A percentile compares a stretch with the other conserved stretches of the same genome.
These are phyloP conservation scores for Aspergillus texensis DNA, from an alignment of 2,329 filamentous ascomycete genomes.

Conservation along the genomic window DNA sequence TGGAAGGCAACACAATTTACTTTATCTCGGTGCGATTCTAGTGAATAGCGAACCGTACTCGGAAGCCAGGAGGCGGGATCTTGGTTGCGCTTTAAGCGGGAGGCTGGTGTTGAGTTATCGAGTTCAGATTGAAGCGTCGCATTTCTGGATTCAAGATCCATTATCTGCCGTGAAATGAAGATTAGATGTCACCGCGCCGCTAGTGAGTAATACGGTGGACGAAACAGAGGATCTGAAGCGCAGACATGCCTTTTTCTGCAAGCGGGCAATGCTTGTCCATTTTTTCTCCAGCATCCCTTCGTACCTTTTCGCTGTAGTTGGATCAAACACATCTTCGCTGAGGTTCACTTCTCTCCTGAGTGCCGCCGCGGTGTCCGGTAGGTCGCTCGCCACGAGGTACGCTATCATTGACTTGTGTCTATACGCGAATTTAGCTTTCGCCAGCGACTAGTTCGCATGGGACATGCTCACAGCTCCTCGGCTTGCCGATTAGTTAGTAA, in stretches of 20 bases:
- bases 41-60: slow-evolving; percentile 75
- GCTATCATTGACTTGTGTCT: slow-evolving; percentile 93
- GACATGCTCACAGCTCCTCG: slow-evolving; percentile 73
- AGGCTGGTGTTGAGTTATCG: slow-evolving; percentile 78
- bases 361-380: slow-evolving; percentile 67
- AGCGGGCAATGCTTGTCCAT: slow-evolving; percentile 91
- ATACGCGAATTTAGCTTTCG: slow-evolving; percentile 22
- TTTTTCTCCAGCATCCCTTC: slow-evolving; percentile 93
- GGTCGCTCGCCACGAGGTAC: slow-evolving; percentile 74
- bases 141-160: slow-evolving; percentile 83
- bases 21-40: slow-evolving; percentile 79
- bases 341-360: slow-evolving; percentile 76
- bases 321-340: slow-evolving; percentile 68
- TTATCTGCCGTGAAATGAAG: slow-evolving; percentile 63
- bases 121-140: slow-evolving; percentile 76
- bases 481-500: slow-evolving; percentile 77
- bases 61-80: slow-evolving; percentile 88
- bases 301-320: slow-evolving; percentile 81
- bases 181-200: slow-evolving; percentile 7
- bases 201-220: slow-evolving; percentile 1
- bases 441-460: background rate
- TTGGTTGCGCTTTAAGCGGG: slow-evolving; percentile 76
- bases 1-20: slow-evolving; percentile 92
- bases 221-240: background rate
- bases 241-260: slow-evolving; percentile 82